A percentile compares a stretch with the other conserved stretches of the same genome.
These are phyloP conservation scores for Wilcoxina mikolae DNA, from an alignment of 495 filamentous ascomycete genomes.

Conservation along the genomic window DNA sequence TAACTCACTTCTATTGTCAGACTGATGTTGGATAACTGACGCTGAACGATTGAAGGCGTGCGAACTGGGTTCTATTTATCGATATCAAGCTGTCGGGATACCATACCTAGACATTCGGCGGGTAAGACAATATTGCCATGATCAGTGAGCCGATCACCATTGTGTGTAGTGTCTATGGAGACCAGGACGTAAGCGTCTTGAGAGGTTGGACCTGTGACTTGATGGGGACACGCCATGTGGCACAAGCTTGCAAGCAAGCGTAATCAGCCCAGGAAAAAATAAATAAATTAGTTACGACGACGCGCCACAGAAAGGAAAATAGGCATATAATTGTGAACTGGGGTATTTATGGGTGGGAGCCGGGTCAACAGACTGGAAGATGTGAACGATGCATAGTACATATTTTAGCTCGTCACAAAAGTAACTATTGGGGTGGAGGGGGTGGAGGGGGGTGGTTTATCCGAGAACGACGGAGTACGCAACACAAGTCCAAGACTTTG, in stretches of 20 bases:
- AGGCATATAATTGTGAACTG: background rate
- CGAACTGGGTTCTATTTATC: background rate
- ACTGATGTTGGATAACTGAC: background rate
- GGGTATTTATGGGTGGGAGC: background rate
- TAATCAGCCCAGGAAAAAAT: background rate
- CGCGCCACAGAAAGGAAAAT: background rate
- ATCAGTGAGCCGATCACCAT: background rate
- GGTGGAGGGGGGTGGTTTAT: too few species aligned
- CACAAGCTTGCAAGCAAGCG: background rate
- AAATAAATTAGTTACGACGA: too few species aligned
- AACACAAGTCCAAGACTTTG: background rate
- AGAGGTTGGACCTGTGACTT: too few species aligned
- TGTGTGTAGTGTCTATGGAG: background rate
- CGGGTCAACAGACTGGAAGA: background rate
- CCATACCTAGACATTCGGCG: background rate
- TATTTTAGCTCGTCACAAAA: background rate
- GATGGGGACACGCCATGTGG: background rate
- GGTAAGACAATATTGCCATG: background rate
- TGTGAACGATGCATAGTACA: background rate
- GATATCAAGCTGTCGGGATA: background rate
- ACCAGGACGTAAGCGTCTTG: background rate
- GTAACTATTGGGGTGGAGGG: background rate
- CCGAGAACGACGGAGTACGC: background rate
- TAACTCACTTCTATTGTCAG: background rate
- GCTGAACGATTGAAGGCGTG: background rate